These are phyloP conservation scores for Fusarium sp. DNA, from an alignment of 2,329 filamentous ascomycete genomes.

Conservation along the genomic window DNA sequence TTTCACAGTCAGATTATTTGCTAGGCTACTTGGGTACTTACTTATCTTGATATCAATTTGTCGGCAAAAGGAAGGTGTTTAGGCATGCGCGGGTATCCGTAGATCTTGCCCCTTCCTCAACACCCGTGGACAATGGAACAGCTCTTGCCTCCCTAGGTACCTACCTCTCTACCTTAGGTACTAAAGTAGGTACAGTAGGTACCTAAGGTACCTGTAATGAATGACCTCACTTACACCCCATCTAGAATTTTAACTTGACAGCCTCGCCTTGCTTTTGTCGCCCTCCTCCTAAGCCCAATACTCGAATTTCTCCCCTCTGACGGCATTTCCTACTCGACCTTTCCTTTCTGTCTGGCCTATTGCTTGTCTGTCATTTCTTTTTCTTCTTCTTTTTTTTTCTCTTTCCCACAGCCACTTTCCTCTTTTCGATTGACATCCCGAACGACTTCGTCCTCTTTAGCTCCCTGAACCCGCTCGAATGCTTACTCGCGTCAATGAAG, in stretches of 20 bases:
- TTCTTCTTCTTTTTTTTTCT: no score
- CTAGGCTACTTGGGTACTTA: neutral
- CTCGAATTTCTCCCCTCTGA: neutral
- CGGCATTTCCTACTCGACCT: neutral
- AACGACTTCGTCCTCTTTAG: conserved; percentile 20
- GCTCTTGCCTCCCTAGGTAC: no score
- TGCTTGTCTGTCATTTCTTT: neutral
- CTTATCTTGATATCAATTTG: neutral
- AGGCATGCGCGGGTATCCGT: no score
- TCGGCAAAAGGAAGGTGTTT: neutral
- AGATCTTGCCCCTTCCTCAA: conserved; percentile 1
- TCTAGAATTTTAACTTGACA: neutral
- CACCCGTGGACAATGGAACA: no score
- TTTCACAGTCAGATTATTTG: conserved; percentile 3
- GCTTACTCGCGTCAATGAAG: conserved; percentile 3
- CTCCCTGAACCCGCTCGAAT: neutral
- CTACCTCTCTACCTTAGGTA: no score
- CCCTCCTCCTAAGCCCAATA: neutral
- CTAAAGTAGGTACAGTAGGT: no score
- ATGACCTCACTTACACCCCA: no score
- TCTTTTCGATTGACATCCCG: conserved; percentile 24
- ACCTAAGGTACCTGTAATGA: no score
- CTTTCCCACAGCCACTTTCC: conserved; percentile 3
- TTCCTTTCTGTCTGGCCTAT: neutral
- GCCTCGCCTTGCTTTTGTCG: neutral